phyloP scores from a whole-genome alignment of 257 asterid species.

The Solanum boliviense region DNA sequence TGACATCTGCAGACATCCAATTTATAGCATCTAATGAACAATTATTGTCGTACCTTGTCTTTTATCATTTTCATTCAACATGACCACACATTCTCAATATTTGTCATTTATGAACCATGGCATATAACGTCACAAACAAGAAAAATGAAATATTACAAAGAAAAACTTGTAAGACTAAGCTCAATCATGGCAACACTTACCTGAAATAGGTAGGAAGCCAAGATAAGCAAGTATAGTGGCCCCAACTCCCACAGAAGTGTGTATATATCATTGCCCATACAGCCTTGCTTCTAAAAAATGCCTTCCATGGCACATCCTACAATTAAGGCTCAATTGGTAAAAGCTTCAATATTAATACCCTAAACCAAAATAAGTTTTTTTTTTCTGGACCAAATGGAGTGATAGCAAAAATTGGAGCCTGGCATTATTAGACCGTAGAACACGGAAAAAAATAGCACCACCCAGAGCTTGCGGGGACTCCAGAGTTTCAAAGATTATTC shows the following conservation, averaged over 20 bases:
- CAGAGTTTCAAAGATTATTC: background rate
- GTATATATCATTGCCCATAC: conserved; percentile 99
- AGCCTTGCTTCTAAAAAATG: conserved; percentile 74
- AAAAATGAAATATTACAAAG: background rate
- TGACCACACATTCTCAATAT: background rate
- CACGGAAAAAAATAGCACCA: background rate
- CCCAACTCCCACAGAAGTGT: conserved; percentile 99
- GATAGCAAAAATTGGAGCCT: background rate
- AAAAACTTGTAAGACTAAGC: background rate
- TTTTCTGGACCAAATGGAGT: background rate
- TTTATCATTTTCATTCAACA: background rate
- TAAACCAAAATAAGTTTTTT: background rate
- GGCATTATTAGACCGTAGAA: background rate
- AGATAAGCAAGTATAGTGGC: conserved; percentile 84
- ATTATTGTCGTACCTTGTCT: background rate
- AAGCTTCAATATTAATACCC: background rate
- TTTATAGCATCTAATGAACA: background rate
- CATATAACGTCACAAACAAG: background rate
- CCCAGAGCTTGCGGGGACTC: background rate
- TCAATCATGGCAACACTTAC: conserved; percentile 19
- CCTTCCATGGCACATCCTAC: conserved; percentile 95
- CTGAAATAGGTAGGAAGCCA: conserved; percentile 99
- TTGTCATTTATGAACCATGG: background rate
- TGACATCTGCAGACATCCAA: background rate
- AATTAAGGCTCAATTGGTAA: background rate